These are phyloP conservation scores for Ricinus communis DNA, from an alignment of 345 rosid species.

Conservation along the genomic window DNA sequence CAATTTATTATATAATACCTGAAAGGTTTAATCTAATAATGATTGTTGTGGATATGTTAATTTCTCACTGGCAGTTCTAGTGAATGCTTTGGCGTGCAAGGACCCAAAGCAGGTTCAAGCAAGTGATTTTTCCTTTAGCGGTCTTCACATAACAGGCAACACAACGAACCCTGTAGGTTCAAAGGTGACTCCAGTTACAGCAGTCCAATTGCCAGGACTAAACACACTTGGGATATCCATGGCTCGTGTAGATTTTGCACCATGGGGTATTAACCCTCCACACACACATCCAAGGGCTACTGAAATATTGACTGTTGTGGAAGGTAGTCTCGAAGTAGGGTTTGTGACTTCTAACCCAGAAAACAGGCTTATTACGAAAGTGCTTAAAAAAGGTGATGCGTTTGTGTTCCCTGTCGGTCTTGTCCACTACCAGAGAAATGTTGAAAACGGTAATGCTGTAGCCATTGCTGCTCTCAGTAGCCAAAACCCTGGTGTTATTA, in stretches of 20 bases:
- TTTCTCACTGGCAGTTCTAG: neutral
- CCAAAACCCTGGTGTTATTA: conserved; percentile 7
- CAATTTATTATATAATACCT: too few species aligned
- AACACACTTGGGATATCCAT: conserved; percentile 13
- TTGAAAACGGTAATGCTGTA: neutral
- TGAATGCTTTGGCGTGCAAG: conserved; percentile 15
- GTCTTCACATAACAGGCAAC: conserved; percentile 12
- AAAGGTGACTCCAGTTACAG: conserved; percentile 11
- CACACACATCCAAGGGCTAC: conserved; percentile 14
- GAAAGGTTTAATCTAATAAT: too few species aligned
- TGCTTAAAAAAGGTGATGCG: neutral
- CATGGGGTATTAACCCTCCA: conserved; percentile 12
- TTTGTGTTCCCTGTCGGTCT: conserved; percentile 14
- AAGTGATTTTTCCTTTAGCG: neutral
- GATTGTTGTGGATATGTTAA: too few species aligned
- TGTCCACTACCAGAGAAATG: conserved; percentile 3
- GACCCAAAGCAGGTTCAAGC: conserved; percentile 5
- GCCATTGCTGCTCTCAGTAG: conserved; percentile 12
- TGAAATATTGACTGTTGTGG: conserved; percentile 6
- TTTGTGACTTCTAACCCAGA: conserved; percentile 15
- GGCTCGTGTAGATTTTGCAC: conserved; percentile 6
- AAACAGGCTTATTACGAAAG: conserved; percentile 5
- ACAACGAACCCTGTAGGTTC: conserved; percentile 15
- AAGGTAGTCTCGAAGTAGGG: neutral
- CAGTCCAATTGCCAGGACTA: conserved; percentile 9